Evolutionary conservation across 139 green algal species (phyloP).

Genomic region (Choricystis sp.): DNA sequence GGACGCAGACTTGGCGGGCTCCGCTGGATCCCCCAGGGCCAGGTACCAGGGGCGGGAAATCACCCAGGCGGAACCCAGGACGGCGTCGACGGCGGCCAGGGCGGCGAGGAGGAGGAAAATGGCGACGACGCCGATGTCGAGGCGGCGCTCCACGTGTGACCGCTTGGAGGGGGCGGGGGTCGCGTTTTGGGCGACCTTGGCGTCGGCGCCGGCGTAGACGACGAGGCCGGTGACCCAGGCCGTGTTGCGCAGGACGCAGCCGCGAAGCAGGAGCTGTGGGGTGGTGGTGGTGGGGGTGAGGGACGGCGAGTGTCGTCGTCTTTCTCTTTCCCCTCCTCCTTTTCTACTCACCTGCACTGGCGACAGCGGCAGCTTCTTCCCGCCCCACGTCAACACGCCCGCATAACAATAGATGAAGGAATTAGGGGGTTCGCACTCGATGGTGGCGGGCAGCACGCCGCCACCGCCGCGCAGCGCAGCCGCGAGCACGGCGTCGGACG

Average conservation of each 20-base stretch:
- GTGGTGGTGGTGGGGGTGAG: no score
- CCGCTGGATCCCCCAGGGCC: not conserved
- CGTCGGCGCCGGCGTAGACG: constrained; percentile 52
- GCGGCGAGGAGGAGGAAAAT: constrained; percentile 51
- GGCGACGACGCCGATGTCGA: constrained; percentile 57
- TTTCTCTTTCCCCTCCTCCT: no score
- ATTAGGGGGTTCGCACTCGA: constrained; percentile 29
- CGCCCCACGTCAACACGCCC: constrained; percentile 24
- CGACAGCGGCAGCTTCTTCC: constrained; percentile 3
- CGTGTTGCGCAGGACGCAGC: constrained; percentile 27
- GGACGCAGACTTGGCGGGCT: constrained; percentile 1
- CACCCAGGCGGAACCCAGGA: constrained; percentile 4
- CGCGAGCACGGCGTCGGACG: no score
- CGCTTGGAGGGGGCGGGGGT: constrained; percentile 48
- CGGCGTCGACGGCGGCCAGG: constrained; percentile 40
- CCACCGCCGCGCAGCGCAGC: not conserved
- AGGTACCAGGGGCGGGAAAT: constrained; percentile 38
- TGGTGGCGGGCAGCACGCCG: not conserved
- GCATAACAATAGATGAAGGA: constrained; percentile 40
- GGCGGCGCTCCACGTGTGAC: constrained; percentile 36
- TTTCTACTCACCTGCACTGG: no score
- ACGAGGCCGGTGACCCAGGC: constrained; percentile 14
- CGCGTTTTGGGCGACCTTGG: constrained; percentile 59
- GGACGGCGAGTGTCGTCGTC: no score
- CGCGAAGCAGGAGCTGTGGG: constrained; percentile 26